These are phyloP conservation scores for Fennellomyces sp. DNA, from an alignment of 371 early-diverging fungal species.

Conservation along the genomic window DNA sequence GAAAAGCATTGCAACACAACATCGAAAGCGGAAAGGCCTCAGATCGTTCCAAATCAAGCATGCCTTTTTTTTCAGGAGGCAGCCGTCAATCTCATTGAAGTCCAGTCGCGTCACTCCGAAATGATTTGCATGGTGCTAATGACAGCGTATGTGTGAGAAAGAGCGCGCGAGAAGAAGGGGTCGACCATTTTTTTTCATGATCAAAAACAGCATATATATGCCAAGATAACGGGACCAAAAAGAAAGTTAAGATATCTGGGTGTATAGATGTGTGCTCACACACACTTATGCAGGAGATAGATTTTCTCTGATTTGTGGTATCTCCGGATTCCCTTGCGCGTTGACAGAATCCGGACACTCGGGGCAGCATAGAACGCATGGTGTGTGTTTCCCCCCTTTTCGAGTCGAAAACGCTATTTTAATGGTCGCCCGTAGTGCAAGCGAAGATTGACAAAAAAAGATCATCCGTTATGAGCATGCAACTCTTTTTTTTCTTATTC, in stretches of 20 bases:
- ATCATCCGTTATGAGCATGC: background rate
- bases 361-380: background rate
- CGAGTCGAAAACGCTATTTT: background rate
- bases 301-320: background rate
- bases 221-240: background rate
- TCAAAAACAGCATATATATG: background rate
- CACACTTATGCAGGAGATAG: background rate
- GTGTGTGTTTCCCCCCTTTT: background rate
- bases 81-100: background rate
- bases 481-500: background rate
- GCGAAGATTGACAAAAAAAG: background rate
- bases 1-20: constrained; percentile 12
- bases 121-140: background rate
- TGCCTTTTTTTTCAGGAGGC: constrained; percentile 4
- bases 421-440: background rate
- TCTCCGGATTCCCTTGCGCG: background rate
- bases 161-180: too few species aligned
- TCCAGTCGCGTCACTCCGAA: background rate
- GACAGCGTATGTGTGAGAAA: background rate
- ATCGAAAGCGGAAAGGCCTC: constrained; percentile 9
- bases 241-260: background rate
- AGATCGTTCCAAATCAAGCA: constrained; percentile 12
- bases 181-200: background rate
- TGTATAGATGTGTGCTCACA: background rate
- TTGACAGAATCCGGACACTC: background rate